Evolutionary conservation across 345 rosid species (phyloP).

Genomic region (Brassica carinata): DNA sequence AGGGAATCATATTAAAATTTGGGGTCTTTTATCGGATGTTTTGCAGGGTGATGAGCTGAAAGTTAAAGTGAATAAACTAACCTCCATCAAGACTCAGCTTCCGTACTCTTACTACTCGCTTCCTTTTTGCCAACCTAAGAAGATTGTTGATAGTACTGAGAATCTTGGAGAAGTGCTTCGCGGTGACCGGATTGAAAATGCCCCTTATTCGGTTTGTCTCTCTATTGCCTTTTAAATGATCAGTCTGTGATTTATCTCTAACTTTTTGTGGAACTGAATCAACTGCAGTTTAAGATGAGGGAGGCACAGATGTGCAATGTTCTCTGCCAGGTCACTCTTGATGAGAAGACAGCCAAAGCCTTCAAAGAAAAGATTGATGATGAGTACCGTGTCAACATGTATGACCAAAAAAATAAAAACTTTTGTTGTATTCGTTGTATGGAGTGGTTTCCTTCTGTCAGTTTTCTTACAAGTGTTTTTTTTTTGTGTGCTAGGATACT

Average conservation of each 20-base stretch:
- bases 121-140: slow-evolving; percentile 67
- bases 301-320: slow-evolving; percentile 86
- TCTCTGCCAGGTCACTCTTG: slow-evolving; percentile 56
- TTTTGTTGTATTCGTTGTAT: neutral
- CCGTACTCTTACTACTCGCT: slow-evolving; percentile 92
- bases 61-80: slow-evolving; percentile 95
- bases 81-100: slow-evolving; percentile 92
- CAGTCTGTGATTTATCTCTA: neutral
- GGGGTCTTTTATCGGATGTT: too few species aligned
- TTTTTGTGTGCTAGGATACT: slow-evolving; percentile 70
- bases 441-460: slow-evolving; percentile 1
- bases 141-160: slow-evolving; percentile 92
- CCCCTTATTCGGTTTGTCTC: slow-evolving; percentile 72
- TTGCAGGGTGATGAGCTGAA: slow-evolving; percentile 73
- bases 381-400: slow-evolving; percentile 96
- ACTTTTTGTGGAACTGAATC: slow-evolving; percentile 9
- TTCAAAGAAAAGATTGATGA: slow-evolving; percentile 94
- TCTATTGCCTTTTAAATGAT: neutral
- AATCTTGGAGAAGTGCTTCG: slow-evolving; percentile 99
- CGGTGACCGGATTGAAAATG: slow-evolving; percentile 96
- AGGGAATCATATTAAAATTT: neutral
- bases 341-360: slow-evolving; percentile 68
- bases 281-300: slow-evolving; percentile 86
- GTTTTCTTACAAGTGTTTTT: slow-evolving; percentile 15
- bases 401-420: slow-evolving; percentile 29